Base-by-base conservation (phyloP, 2,329 filamentous ascomycete genomes). In the Xenoacremonium recifei region DNA sequence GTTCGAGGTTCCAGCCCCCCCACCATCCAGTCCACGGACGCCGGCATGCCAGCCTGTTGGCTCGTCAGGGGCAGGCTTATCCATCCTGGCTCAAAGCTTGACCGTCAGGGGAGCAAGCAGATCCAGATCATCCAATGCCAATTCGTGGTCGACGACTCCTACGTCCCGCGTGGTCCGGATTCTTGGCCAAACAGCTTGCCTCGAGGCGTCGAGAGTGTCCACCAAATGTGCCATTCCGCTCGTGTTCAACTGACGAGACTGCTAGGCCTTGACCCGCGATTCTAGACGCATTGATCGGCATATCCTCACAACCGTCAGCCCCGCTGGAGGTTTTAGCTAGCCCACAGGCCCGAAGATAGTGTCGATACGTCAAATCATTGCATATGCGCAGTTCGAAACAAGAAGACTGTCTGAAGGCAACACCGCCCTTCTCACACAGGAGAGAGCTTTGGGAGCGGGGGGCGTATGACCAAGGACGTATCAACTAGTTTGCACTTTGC, bases 11-110 rank as follows among this genome's bases (percentile, higher is more conserved):
- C 43, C 34, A 40, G 37, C 37, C 51, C 50, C 35, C 18, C 45
- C 47, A 39, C 40, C n/a, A 30, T 23, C 42, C 45, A 44, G 44
- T 34, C 45, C 42, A 51, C 46, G 52, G 48, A 39, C 38, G 35
- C 53, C 49, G 47, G 48, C 29, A 52, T 53, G 47, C 41, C 48
- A 57, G 55, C 53, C 53, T 46, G 49, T 58, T 58, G 47, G 54
- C 41, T 20, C 36, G 36, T 34, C 30, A 9, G 39, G 37, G 40
- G 34, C 21, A 37, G 34, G 37, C 30, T 37, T 41, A 35, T 53
- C 27, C 32, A 18, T 20, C 32, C 32, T 34, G 16, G 30, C 15
- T 27, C 38, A 44, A 52, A 46, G 40, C 45, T 45, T 49, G 42
- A 38, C n/a, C 37, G 43, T 40, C 40, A 30, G n/a, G 41, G 30